phyloP scores from a whole-genome alignment of 306 rosid species.

The Inga leiocalycina region DNA sequence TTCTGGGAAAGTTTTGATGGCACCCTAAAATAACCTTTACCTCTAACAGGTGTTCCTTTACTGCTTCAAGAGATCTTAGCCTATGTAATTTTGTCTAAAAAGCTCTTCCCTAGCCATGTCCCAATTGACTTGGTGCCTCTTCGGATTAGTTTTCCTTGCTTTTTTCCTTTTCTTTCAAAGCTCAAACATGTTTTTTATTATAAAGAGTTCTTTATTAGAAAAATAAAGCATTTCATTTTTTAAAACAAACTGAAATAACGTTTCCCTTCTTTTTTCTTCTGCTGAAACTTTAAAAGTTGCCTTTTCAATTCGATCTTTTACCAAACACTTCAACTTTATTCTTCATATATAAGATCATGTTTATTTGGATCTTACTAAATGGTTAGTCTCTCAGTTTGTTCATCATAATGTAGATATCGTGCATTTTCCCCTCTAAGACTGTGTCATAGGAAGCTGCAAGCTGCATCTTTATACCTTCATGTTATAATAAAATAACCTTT shows the following conservation, averaged over 20 bases:
- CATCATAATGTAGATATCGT: not conserved
- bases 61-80: slow-evolving; percentile 2
- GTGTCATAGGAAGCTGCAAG: not conserved
- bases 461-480: not conserved
- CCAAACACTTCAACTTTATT: not conserved
- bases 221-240: not conserved
- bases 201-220: not conserved
- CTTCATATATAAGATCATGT: not conserved
- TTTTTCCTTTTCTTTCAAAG: not conserved
- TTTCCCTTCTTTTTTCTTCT: not conserved
- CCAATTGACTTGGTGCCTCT: not conserved
- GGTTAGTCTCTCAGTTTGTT: not conserved
- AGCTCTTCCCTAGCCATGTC: slow-evolving; percentile 15
- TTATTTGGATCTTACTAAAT: slow-evolving; percentile 1
- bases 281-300: not conserved
- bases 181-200: not conserved
- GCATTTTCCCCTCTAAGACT: not conserved
- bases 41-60: slow-evolving; percentile 17
- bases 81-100: not conserved
- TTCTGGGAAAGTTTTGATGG: not conserved
- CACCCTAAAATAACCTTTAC: slow-evolving; percentile 28
- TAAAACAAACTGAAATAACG: not conserved
- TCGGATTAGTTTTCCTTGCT: not conserved
- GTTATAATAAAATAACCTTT: not conserved
- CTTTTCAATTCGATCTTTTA: not conserved